Evolutionary conservation across 257 asterid genomes (phyloP), one percentile per base, ranked within the genome.

Genomic region (Primulina tabacum): DNA sequence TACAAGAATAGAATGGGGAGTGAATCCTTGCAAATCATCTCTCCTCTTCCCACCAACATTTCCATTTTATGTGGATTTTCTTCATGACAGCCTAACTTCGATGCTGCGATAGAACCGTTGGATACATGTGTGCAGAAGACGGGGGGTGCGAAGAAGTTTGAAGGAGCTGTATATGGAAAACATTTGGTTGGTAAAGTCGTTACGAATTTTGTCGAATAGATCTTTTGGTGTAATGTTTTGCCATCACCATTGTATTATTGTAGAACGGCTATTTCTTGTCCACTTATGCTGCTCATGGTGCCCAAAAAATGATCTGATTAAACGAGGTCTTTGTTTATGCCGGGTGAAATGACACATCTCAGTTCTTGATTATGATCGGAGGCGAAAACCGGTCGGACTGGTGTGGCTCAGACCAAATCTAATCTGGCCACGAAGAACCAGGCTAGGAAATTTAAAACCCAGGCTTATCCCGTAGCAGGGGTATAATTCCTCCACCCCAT

Each of bases 81-180:
- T 62, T 57, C 8, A 65, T 70, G 70, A 69, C 84, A 93, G 99
- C 79, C 96, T 17, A 90, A 89, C 81, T 90, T 74, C 43, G 96
- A 90, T 56, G 90, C 96, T 70, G 84, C 82, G 11, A 69, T 93
- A 14, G 95, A 85, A 78, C 96, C 99, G 6, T 67, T 89, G 55
- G 89, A 87, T 20, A 38, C 47, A 50, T 93, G 96, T 34, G 76
- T 87, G 76, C 58, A 81, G 75, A 82, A 69, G 80, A 89, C 75
- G 26, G 97, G 96, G 29, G 96, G 93, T 20, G 38, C 65, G 50
- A 85, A 34, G 80, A 91, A 85, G 72, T 82, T 86, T 62, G 79
- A 83, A 38, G 85, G 82, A 59, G 97, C 96, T 72, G 95, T 86
- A 60, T 94, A 94, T 14, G 96, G 97, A 43, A 82, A 89, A 82